These are phyloP conservation scores for Trichoderma koningiopsis DNA, from an alignment of 2,329 filamentous ascomycete genomes.

Conservation along the genomic window DNA sequence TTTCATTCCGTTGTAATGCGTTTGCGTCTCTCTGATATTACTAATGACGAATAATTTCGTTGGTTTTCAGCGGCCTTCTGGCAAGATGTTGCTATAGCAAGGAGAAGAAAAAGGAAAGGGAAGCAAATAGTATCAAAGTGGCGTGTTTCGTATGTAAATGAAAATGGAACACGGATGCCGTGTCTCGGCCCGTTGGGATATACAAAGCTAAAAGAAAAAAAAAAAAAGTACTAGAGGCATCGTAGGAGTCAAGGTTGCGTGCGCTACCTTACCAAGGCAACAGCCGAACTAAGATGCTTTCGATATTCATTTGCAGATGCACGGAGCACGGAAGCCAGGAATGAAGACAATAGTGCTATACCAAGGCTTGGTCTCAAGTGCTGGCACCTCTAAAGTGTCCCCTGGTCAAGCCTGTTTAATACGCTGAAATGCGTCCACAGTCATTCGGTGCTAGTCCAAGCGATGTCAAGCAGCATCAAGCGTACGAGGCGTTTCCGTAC, in stretches of 20 bases:
- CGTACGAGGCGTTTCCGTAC: neutral
- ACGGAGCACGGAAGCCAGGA: conserved; percentile 1
- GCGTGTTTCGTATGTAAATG: conserved; percentile 22
- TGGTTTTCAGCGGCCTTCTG: neutral
- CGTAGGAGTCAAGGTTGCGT: conserved; percentile 3
- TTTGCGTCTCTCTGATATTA: neutral
- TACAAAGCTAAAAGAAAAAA: conserved; percentile 1
- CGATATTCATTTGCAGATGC: neutral
- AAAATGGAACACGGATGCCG: conserved; percentile 24
- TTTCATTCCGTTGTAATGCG: conserved; percentile 12
- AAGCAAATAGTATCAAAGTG: neutral
- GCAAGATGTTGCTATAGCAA: neutral
- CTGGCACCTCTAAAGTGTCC: neutral
- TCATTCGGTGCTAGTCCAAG: neutral
- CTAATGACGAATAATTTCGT: neutral
- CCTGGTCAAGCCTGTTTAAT: neutral
- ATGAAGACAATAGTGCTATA: neutral
- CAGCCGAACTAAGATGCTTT: neutral
- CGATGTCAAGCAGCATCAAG: neutral
- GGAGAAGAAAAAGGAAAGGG: neutral
- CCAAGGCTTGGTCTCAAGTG: neutral
- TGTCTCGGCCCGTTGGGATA: conserved; percentile 22
- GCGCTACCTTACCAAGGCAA: neutral
- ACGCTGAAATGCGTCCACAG: neutral
- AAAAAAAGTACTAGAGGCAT: neutral